Evolutionary conservation across 2,329 filamentous ascomycete genomes (phyloP).

Genomic region (Epichloe glyceriae): DNA sequence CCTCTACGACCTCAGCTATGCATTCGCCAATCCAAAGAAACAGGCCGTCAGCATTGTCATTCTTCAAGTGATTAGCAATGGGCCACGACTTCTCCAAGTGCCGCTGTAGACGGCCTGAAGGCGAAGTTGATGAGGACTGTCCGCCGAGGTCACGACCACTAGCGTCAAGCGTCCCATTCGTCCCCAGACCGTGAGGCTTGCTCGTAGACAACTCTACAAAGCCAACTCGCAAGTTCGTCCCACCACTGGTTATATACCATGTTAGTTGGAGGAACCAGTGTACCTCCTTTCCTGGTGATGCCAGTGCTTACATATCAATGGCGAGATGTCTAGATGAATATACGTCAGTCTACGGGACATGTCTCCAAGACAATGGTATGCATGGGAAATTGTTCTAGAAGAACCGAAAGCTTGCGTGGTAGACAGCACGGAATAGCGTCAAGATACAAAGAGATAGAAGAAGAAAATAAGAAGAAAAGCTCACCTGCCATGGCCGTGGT

Average conservation of each 20-base stretch:
- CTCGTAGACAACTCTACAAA: slow-evolving; percentile 47
- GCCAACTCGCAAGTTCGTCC: slow-evolving; percentile 55
- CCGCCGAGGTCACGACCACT: slow-evolving; percentile 4
- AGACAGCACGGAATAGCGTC: too few relatives aligned
- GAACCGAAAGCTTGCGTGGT: not conserved
- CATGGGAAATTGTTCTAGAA: not conserved
- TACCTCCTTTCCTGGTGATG: slow-evolving; percentile 14
- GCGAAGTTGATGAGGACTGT: not conserved
- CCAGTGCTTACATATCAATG: slow-evolving; percentile 48
- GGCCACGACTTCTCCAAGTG: slow-evolving; percentile 60
- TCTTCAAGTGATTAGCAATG: slow-evolving; percentile 60
- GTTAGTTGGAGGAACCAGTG: not conserved
- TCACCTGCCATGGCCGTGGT: slow-evolving; percentile 34
- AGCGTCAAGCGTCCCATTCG: slow-evolving; percentile 3
- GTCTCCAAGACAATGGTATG: not conserved
- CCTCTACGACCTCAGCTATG: slow-evolving; percentile 58
- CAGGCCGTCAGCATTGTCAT: slow-evolving; percentile 59
- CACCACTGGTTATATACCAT: slow-evolving; percentile 34
- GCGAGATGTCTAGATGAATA: slow-evolving; percentile 36
- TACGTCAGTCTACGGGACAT: slow-evolving; percentile 4
- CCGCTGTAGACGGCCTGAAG: slow-evolving; percentile 33
- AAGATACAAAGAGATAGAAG: not conserved
- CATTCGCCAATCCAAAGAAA: slow-evolving; percentile 74
- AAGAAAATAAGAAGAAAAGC: slow-evolving; percentile 13
- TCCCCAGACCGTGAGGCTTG: not conserved